Percentiles rank a stretch among this genome's conserved stretches.
phyloP scores from a whole-genome alignment of 164 flowering plant genomes.

The Piper longum region DNA sequence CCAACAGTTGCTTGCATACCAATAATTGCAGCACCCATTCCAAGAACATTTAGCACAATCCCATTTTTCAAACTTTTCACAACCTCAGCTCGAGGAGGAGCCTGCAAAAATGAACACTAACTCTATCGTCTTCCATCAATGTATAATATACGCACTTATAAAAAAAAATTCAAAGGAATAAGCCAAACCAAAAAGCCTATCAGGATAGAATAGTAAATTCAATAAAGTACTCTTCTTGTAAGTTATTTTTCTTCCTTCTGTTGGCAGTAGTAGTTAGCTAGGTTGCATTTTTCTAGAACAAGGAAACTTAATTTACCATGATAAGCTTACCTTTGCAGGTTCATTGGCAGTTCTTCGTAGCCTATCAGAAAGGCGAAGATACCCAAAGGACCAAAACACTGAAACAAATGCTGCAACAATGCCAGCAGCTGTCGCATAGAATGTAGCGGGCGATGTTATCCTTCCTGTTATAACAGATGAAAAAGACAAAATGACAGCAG shows the following conservation, averaged over 20 bases:
- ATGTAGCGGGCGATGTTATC: conserved; percentile 69
- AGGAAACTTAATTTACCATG: too few relatives aligned
- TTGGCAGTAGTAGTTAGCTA: too few relatives aligned
- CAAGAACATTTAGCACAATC: conserved; percentile 63
- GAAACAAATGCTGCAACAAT: conserved; percentile 90
- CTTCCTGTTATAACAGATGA: conserved; percentile 71
- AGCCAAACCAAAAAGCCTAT: too few relatives aligned
- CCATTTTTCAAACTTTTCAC: conserved; percentile 84
- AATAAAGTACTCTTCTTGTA: too few relatives aligned
- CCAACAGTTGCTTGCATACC: conserved; percentile 99
- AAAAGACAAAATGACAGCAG: conserved; percentile 90
- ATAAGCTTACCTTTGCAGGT: conserved; percentile 66
- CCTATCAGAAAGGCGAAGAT: conserved; percentile 73
- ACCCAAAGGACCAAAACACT: conserved; percentile 92
- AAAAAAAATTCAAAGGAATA: too few relatives aligned
- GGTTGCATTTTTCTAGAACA: too few relatives aligned
- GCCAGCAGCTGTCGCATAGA: conserved; percentile 80
- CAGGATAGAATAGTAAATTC: too few relatives aligned
- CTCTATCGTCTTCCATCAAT: neutral
- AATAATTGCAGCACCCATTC: conserved; percentile 94
- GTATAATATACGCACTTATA: too few relatives aligned
- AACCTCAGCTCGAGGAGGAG: conserved; percentile 95
- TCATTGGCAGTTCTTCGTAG: conserved; percentile 68
- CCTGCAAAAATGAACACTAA: conserved; percentile 32
- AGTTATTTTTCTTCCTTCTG: too few relatives aligned